Percentiles rank a stretch among this genome's conserved stretches.
Evolutionary conservation across 2,329 filamentous ascomycete genomes (phyloP).

Genomic region (Aciculosporium take): DNA sequence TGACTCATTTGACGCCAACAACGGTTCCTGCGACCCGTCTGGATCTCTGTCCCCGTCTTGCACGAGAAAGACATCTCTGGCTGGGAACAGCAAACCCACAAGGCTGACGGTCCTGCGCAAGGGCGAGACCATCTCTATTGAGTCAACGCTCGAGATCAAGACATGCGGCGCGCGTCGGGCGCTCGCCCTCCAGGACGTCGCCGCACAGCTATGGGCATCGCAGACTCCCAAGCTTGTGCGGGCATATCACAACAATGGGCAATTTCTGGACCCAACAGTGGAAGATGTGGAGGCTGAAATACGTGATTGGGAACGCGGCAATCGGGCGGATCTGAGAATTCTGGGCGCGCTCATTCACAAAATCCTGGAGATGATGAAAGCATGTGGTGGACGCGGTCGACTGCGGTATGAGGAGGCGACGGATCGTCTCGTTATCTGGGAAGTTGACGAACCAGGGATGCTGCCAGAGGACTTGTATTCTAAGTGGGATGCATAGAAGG

Average conservation of each 20-base stretch:
- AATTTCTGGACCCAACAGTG: slow-evolving; percentile 16
- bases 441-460: not conserved
- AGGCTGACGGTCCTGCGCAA: slow-evolving; percentile 17
- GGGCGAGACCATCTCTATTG: slow-evolving; percentile 18
- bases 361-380: not conserved
- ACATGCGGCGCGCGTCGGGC: slow-evolving; percentile 21
- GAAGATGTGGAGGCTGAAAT: slow-evolving; percentile 21
- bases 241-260: slow-evolving; percentile 25
- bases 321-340: slow-evolving; percentile 17
- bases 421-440: not conserved
- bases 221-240: slow-evolving; percentile 33
- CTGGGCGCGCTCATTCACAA: slow-evolving; percentile 19
- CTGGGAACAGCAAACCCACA: slow-evolving; percentile 8
- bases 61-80: slow-evolving; percentile 1
- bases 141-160: slow-evolving; percentile 31
- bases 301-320: slow-evolving; percentile 20
- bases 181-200: slow-evolving; percentile 21
- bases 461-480: slow-evolving; percentile 1
- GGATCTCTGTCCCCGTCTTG: slow-evolving; percentile 14
- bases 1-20: slow-evolving; percentile 4
- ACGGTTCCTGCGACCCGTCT: slow-evolving; percentile 12
- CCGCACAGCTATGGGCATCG: slow-evolving; percentile 29
- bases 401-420: not conserved
- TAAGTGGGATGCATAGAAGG: slow-evolving; percentile 1
- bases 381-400: not conserved